Percentiles rank a stretch among this genome's conserved stretches.
Evolutionary conservation across 2,329 filamentous ascomycete genomes (phyloP).

Genomic region (Tothia fuscella): DNA sequence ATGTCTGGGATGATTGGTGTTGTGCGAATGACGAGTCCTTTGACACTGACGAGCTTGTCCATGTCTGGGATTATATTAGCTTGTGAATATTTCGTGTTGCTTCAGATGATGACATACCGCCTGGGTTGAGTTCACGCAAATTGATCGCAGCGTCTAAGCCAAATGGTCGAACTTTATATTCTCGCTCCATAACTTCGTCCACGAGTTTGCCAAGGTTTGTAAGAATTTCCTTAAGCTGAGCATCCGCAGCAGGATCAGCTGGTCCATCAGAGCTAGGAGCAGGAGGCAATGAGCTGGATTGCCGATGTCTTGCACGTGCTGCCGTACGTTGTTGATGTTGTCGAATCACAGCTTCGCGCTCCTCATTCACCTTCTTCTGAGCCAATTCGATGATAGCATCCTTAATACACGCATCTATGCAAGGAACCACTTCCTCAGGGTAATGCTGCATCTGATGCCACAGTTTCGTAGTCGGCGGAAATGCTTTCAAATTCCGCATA

Average conservation of each 20-base stretch:
- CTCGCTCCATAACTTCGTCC: slow-evolving; percentile 64
- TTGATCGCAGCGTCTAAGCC: slow-evolving; percentile 81
- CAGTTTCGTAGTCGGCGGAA: slow-evolving; percentile 82
- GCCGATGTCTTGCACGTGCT: slow-evolving; percentile 36
- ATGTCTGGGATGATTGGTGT: slow-evolving; percentile 97
- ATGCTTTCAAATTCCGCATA: slow-evolving; percentile 77
- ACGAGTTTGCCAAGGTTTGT: slow-evolving; percentile 54
- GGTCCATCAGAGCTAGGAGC: slow-evolving; percentile 66
- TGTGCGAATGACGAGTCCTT: slow-evolving; percentile 88
- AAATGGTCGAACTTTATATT: slow-evolving; percentile 81
- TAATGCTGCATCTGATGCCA: slow-evolving; percentile 94
- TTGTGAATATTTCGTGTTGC: neutral
- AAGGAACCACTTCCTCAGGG: slow-evolving; percentile 87
- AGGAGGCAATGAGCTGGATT: slow-evolving; percentile 60
- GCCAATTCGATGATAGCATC: slow-evolving; percentile 89
- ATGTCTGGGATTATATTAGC: slow-evolving; percentile 50
- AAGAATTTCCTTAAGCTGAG: slow-evolving; percentile 28
- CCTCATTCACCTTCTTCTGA: slow-evolving; percentile 61
- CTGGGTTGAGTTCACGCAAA: slow-evolving; percentile 85
- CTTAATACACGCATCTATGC: slow-evolving; percentile 92
- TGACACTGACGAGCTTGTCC: slow-evolving; percentile 90
- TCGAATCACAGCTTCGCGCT: slow-evolving; percentile 30
- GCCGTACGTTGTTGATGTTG: slow-evolving; percentile 31
- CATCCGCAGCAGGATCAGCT: slow-evolving; percentile 33
- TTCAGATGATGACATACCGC: slow-evolving; percentile 37